These are phyloP conservation scores for Dryas octopetala DNA, from an alignment of 306 rosid species.

Conservation along the genomic window DNA sequence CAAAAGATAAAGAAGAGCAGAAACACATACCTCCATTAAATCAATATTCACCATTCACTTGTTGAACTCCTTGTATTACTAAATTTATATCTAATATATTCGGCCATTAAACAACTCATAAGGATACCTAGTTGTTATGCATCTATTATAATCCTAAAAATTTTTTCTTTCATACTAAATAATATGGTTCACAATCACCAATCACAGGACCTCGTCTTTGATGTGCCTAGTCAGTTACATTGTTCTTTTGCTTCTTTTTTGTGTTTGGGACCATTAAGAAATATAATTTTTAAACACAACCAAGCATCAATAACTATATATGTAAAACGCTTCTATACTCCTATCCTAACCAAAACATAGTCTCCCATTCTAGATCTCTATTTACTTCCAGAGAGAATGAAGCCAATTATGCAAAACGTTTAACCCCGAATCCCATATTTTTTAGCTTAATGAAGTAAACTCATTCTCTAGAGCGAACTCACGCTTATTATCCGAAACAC, in stretches of 20 bases:
- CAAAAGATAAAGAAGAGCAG: not conserved
- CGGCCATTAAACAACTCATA: not conserved
- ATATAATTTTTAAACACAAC: not conserved
- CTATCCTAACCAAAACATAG: not conserved
- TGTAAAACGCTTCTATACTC: not conserved
- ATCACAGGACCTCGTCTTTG: not conserved
- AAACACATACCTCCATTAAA: not conserved
- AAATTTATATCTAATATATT: not conserved
- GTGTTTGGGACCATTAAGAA: no score
- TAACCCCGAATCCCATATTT: not conserved
- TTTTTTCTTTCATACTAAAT: not conserved
- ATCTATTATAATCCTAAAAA: not conserved
- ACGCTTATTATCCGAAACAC: not conserved
- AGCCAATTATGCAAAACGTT: not conserved
- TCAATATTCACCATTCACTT: not conserved
- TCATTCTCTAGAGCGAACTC: not conserved
- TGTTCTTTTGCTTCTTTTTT: not conserved
- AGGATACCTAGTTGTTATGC: not conserved
- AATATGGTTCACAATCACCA: not conserved
- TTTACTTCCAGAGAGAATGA: not conserved
- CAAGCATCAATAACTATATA: not conserved
- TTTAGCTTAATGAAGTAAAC: conserved; percentile 4
- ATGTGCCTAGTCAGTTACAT: conserved; percentile 7
- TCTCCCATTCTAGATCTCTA: not conserved
- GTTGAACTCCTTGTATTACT: conserved; percentile 1